Conservation (phyloP, 2,329 filamentous ascomycete species). For the Thelonectria rubi region DNA sequence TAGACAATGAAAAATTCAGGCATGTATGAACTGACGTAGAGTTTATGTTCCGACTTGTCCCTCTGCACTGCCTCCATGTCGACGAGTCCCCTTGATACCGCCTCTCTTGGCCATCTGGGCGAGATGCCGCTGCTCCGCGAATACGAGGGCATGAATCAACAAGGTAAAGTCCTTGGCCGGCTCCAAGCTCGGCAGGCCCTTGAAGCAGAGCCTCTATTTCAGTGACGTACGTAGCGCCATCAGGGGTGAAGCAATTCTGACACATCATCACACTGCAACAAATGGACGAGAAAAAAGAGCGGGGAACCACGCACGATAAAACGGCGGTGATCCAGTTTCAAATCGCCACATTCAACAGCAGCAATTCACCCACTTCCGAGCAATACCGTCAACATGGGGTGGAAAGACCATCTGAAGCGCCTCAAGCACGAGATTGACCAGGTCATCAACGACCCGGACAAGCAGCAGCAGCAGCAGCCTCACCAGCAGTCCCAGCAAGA, state of each 20-base stretch:
- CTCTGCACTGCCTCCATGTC: background rate
- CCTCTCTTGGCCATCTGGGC: background rate
- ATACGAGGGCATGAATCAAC: background rate
- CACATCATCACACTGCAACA: slow-evolving; percentile 3
- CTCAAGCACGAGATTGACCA: slow-evolving; percentile 52
- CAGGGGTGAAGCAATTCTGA: background rate
- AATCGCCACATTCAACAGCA: background rate
- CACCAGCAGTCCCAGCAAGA: slow-evolving; percentile 24
- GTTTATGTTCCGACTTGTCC: background rate
- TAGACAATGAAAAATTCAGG: too few species aligned
- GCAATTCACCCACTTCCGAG: too few species aligned
- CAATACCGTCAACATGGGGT: slow-evolving; percentile 41
- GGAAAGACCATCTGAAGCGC: slow-evolving; percentile 51
- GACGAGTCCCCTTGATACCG: background rate
- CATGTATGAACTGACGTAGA: too few species aligned
- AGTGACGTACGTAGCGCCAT: slow-evolving; percentile 21
- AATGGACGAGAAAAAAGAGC: background rate
- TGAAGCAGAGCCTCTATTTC: slow-evolving; percentile 9
- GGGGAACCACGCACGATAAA: background rate
- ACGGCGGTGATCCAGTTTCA: background rate
- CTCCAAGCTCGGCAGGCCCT: background rate
- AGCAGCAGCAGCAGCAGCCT: slow-evolving; percentile 19
- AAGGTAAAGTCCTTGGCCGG: background rate
- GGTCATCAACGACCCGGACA: slow-evolving; percentile 41
- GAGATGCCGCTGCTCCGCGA: background rate